These are phyloP conservation scores for Capsicum chinense DNA, from an alignment of 257 asterid species.

Conservation along the genomic window DNA sequence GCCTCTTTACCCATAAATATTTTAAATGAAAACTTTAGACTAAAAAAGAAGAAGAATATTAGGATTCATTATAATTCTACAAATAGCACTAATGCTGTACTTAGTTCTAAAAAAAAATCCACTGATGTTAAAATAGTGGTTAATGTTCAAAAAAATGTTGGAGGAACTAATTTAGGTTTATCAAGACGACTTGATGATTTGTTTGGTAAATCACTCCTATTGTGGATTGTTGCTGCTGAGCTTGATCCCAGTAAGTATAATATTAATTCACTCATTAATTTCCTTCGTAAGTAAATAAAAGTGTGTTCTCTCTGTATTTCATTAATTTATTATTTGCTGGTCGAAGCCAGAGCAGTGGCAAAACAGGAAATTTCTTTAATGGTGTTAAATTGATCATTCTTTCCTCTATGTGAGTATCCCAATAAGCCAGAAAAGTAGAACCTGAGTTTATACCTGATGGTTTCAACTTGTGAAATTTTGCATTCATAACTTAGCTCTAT, in stretches of 20 bases:
- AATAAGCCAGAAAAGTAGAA: too few relatives aligned
- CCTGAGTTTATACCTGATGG: too few relatives aligned
- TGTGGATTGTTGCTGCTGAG: conserved; percentile 39
- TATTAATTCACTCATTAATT: too few relatives aligned
- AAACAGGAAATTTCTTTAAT: too few relatives aligned
- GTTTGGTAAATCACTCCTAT: conserved; percentile 34
- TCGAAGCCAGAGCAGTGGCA: neutral
- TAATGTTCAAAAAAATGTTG: neutral
- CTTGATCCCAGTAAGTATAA: conserved; percentile 44
- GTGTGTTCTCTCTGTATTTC: neutral
- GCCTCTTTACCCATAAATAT: neutral
- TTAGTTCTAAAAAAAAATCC: conserved; percentile 31
- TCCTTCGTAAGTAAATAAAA: neutral
- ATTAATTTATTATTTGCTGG: neutral
- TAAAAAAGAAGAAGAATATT: neutral
- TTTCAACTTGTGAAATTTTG: too few relatives aligned
- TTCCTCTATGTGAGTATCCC: too few relatives aligned
- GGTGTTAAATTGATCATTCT: too few relatives aligned
- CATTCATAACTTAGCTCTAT: too few relatives aligned
- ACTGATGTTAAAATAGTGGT: conserved; percentile 8
- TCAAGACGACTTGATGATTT: neutral
- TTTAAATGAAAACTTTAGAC: neutral
- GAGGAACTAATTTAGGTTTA: neutral
- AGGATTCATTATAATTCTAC: neutral
- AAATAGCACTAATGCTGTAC: conserved; percentile 39